Conservation (phyloP, 164 flowering plant genomes). For the Magnolia kwangsiensis region DNA sequence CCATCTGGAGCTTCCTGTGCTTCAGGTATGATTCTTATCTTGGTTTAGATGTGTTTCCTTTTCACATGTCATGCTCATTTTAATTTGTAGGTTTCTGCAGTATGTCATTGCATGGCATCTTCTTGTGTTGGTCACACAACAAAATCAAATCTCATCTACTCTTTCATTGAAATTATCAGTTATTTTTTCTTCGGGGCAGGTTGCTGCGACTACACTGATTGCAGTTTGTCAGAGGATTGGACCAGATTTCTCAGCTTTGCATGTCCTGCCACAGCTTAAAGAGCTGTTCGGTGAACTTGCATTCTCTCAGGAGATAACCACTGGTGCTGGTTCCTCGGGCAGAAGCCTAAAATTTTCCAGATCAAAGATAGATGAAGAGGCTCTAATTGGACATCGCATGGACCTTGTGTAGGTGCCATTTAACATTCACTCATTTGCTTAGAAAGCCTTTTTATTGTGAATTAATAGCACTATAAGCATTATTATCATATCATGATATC, state of each 20-base stretch:
- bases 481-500: neutral
- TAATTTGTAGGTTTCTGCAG: neutral
- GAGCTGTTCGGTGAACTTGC: slow-evolving; percentile 91
- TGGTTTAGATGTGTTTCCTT: neutral
- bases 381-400: slow-evolving; percentile 58
- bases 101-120: neutral
- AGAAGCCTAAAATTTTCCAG: slow-evolving; percentile 38
- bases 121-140: neutral
- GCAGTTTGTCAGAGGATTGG: slow-evolving; percentile 79
- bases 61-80: neutral
- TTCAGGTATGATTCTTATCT: slow-evolving; percentile 51
- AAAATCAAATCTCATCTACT: neutral
- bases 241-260: slow-evolving; percentile 68
- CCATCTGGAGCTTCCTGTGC: slow-evolving; percentile 55
- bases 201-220: slow-evolving; percentile 75
- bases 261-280: slow-evolving; percentile 79
- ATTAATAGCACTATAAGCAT: neutral
- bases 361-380: slow-evolving; percentile 38
- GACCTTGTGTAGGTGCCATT: slow-evolving; percentile 79
- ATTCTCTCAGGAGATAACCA: slow-evolving; percentile 57
- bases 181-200: slow-evolving; percentile 38
- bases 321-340: slow-evolving; percentile 32
- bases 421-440: slow-evolving; percentile 9
- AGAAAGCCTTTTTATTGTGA: neutral
- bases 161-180: neutral